Evolutionary conservation across 75 land plant species (phyloP), one percentile per base, ranked within the genome.

Genomic region (Larix kaempferi): DNA sequence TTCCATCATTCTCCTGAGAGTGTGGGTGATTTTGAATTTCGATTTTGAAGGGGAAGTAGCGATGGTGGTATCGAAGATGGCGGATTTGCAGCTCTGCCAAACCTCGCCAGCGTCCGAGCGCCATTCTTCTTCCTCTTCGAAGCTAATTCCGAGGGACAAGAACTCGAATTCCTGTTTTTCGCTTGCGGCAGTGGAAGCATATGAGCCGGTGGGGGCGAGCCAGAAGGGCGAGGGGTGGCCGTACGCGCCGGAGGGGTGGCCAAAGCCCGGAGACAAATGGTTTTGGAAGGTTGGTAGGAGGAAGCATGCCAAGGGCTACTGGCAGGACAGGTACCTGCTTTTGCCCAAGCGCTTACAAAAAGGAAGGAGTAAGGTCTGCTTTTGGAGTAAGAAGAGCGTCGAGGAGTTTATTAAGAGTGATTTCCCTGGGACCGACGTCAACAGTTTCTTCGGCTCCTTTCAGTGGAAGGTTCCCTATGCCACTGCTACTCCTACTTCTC

Each of bases 191-290:
- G 39, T 29, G 41, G 39, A 6, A 16, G 19, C 1, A 16, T 65
- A 33, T 65, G 29, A 16, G 13, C 82, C 88, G 5, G 91, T 91
- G 41, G 59, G 64, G 62, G 75, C 56, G 12, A 65, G 78, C 26
- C 78, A 63, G 13, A 78, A 80, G 26, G 95, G 95, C 14, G 84
- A 78, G 56, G 95, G 93, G 16, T 79, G 86, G 66, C 95, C 95
- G 4, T 93, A 93, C 78, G 93, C 95, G 37, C 95, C 95, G 49
- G 75, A 71, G 66, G 78, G 92, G 61, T 93, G 89, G 89, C 95
- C 95, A 14, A 69, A 57, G 61, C 81, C 78, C 29, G 95, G 90
- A 73, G 95, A 93, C 78, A 82, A 35, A 22, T 93, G 95, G 93
- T 56, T 76, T 13, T 93, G 95, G 95, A 88, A 72, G 79, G 93